A percentile compares a stretch with the other conserved stretches of the same genome.
These are phyloP conservation scores for Graphilbum sp. DNA, from an alignment of 2,329 filamentous ascomycete species.

Conservation along the genomic window DNA sequence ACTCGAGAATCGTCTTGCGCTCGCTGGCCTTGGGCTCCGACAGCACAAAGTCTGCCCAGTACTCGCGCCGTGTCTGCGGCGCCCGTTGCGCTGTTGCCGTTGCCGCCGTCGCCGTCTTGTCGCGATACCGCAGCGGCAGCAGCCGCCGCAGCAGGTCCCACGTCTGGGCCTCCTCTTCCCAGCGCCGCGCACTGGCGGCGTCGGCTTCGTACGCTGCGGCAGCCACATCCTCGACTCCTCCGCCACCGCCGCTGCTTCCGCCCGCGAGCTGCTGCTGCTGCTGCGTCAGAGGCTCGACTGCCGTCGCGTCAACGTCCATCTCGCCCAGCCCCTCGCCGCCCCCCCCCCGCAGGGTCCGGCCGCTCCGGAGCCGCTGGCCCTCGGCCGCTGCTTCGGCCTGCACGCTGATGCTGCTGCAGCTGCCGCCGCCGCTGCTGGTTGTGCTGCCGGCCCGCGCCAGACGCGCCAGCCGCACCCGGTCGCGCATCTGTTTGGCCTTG, in stretches of 20 bases:
- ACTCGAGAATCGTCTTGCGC: constrained; percentile 64
- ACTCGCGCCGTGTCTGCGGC: constrained; percentile 16
- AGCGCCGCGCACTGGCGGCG: constrained; percentile 37
- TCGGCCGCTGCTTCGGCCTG: not conserved
- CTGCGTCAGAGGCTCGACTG: constrained; percentile 9
- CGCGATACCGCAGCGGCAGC: constrained; percentile 50
- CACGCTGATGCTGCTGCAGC: not conserved
- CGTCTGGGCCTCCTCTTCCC: constrained; percentile 73
- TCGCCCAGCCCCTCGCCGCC: constrained; percentile 14
- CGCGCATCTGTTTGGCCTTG: constrained; percentile 25
- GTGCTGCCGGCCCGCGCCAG: constrained; percentile 10
- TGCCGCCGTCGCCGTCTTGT: constrained; percentile 15
- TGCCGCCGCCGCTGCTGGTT: constrained; percentile 1
- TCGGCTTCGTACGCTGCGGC: not conserved
- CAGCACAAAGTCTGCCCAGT: constrained; percentile 58
- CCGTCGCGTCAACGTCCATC: constrained; percentile 35
- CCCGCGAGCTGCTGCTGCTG: constrained; percentile 7
- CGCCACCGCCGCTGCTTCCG: not conserved
- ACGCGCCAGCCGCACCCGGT: constrained; percentile 17
- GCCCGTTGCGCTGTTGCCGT: constrained; percentile 9
- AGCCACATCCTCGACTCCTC: not conserved
- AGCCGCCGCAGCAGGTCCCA: constrained; percentile 75
- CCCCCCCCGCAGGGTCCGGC: not conserved
- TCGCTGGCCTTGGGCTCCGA: constrained; percentile 60
- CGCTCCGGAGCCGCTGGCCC: not conserved